These are phyloP conservation scores for Melampsora larici-populina DNA, from an alignment of 1,284 basidiomycete genomes.

Conservation along the genomic window DNA sequence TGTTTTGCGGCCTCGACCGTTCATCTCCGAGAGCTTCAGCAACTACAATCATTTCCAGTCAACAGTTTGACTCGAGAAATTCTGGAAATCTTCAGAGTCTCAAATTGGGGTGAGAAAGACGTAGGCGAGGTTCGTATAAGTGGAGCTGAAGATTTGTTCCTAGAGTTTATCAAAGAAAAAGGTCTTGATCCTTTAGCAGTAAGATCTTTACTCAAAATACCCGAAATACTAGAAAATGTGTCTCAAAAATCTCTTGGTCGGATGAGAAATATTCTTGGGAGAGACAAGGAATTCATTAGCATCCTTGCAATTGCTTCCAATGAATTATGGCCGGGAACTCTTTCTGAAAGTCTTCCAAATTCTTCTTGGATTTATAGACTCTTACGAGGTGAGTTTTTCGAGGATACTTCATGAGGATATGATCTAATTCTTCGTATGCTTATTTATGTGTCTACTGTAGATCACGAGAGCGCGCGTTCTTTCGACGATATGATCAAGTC, in stretches of 20 bases:
- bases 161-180: background rate
- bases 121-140: background rate
- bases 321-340: background rate
- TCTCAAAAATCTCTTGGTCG: background rate
- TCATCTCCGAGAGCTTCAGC: background rate
- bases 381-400: background rate
- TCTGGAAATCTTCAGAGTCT: constrained; percentile 3
- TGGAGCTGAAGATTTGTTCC: background rate
- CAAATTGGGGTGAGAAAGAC: constrained; percentile 7
- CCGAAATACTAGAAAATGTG: background rate
- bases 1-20: background rate
- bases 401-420: too few relatives aligned
- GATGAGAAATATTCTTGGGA: background rate
- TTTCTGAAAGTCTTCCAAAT: background rate
- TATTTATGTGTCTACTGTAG: background rate
- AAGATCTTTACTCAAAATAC: background rate
- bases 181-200: background rate
- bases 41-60: background rate
- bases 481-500: background rate
- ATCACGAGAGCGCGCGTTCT: background rate
- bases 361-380: background rate
- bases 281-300: background rate
- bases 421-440: too few relatives aligned
- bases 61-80: background rate
- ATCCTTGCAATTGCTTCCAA: background rate